phyloP scores from a whole-genome alignment of 2,329 filamentous ascomycete species.

The Capronia coronata region DNA sequence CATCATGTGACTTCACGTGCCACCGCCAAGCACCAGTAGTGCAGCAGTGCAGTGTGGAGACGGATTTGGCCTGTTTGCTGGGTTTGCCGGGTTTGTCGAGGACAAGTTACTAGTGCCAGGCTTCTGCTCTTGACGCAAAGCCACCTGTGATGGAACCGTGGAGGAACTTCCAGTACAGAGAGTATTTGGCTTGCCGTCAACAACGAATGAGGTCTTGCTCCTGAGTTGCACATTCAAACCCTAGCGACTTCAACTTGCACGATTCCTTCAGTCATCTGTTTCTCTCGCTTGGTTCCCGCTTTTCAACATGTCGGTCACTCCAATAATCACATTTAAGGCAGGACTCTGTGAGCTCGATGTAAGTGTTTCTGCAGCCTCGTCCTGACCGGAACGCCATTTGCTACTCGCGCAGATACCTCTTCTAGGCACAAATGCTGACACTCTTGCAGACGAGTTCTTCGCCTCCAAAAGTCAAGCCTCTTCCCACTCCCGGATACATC shows the following conservation, averaged over 20 bases:
- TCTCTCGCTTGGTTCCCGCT: conserved; percentile 6
- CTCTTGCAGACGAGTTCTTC: conserved; percentile 31
- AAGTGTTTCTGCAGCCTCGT: conserved; percentile 35
- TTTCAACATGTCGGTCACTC: conserved; percentile 65
- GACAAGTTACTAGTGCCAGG: neutral
- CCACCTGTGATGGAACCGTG: neutral
- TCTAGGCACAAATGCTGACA: neutral
- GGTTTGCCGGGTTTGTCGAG: neutral
- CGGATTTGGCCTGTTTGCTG: neutral
- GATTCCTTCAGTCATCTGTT: neutral
- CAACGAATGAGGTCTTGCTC: neutral
- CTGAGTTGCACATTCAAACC: no score
- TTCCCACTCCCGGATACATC: conserved; percentile 71
- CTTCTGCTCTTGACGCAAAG: neutral
- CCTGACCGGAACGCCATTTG: neutral
- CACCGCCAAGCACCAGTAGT: neutral
- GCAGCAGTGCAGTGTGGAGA: neutral
- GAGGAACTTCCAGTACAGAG: neutral
- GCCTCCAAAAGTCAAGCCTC: conserved; percentile 66
- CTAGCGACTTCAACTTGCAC: neutral
- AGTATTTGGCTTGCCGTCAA: neutral
- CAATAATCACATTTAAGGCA: conserved; percentile 94
- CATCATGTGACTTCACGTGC: conserved; percentile 1
- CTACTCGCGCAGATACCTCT: no score
- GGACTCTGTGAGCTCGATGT: conserved; percentile 82